Base-by-base conservation (phyloP, 2,329 filamentous ascomycete species). In the Phaeophleospora eucalypticola region DNA sequence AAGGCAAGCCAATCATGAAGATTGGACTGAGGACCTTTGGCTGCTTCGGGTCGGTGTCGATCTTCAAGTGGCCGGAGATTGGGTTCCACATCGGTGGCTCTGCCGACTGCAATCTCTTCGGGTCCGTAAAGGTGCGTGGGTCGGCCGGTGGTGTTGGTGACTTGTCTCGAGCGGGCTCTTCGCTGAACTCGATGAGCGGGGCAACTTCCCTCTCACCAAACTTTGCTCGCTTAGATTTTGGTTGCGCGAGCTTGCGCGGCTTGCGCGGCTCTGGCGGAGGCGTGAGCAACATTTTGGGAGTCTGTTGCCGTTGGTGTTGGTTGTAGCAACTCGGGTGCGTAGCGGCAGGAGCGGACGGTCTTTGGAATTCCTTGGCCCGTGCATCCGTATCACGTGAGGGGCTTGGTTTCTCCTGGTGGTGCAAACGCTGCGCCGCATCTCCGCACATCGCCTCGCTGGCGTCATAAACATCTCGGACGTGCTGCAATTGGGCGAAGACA, bases 1-100 rank as follows among this genome's bases (percentile, higher is more conserved):
- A 43, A 16, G 52, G 52, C 29, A 54, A 12, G 14, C 38, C 45
- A 17, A 52, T 48, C 52, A 54, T 50, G 15, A 44, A 46, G 2
- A 40, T 39, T 14, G 49, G 41, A n/a, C 46, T 49, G 18, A 54
- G 16, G 19, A 54, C 46, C 18, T 36, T 38, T 17, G 52, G 46
- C 19, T 41, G 24, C 7, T 40, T 21, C 16, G 40, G n/a, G 14
- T 36, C 16, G 14, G 40, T 20, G 33, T 54, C 46, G 3, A 39
- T 48, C 36, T 44, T 49, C 35, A 52, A 37, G 32, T 36, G 21
- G 12, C 43, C 33, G 10, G 34, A 37, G 27, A 32, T 49, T 4
- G 51, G 45, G 40, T 54, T 29, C 33, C 41, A 21, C n/a, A 46
- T 27, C 12, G 10, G 18, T 14, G 51, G 48, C 14, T 29, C 38